phyloP scores from a whole-genome alignment of 805 yeast species.

The Saturnispora kantuleensis region DNA sequence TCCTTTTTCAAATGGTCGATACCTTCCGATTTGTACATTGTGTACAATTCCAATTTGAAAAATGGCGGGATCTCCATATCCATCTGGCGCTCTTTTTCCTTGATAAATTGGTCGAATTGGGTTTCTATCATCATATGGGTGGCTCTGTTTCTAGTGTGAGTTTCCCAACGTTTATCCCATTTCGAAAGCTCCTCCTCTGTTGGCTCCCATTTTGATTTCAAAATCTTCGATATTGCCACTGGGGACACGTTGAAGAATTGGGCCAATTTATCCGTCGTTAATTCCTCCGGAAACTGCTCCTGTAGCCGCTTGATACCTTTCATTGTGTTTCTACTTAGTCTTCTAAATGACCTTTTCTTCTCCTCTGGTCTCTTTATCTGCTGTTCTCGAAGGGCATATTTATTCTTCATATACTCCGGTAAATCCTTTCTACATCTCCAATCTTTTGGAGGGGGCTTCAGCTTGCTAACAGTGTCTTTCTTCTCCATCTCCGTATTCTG shows the following conservation, averaged over 20 bases:
- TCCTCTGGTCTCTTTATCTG: slow-evolving; percentile 32
- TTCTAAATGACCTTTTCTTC: slow-evolving; percentile 44
- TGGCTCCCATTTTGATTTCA: slow-evolving; percentile 73
- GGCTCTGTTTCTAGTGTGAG: slow-evolving; percentile 32
- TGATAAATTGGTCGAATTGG: slow-evolving; percentile 21
- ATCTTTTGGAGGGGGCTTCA: slow-evolving; percentile 31
- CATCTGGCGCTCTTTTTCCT: slow-evolving; percentile 21
- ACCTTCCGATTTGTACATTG: slow-evolving; percentile 19
- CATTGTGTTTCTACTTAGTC: slow-evolving; percentile 60
- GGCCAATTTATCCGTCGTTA: slow-evolving; percentile 51
- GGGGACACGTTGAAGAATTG: slow-evolving; percentile 63
- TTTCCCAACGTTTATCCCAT: slow-evolving; percentile 42
- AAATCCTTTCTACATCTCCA: slow-evolving; percentile 34
- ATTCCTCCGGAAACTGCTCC: slow-evolving; percentile 43
- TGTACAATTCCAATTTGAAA: slow-evolving; percentile 20
- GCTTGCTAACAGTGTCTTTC: slow-evolving; percentile 5
- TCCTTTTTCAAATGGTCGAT: slow-evolving; percentile 16
- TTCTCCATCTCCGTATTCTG: slow-evolving; percentile 8
- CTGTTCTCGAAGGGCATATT: slow-evolving; percentile 51
- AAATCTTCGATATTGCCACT: slow-evolving; percentile 70
- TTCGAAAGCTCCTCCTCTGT: slow-evolving; percentile 39
- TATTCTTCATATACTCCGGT: slow-evolving; percentile 69
- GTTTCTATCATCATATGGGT: slow-evolving; percentile 18
- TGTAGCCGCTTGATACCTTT: slow-evolving; percentile 51
- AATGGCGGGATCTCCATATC: slow-evolving; percentile 24